phyloP scores from a whole-genome alignment of 2,329 filamentous ascomycete species.

The Penicillium olsonii region DNA sequence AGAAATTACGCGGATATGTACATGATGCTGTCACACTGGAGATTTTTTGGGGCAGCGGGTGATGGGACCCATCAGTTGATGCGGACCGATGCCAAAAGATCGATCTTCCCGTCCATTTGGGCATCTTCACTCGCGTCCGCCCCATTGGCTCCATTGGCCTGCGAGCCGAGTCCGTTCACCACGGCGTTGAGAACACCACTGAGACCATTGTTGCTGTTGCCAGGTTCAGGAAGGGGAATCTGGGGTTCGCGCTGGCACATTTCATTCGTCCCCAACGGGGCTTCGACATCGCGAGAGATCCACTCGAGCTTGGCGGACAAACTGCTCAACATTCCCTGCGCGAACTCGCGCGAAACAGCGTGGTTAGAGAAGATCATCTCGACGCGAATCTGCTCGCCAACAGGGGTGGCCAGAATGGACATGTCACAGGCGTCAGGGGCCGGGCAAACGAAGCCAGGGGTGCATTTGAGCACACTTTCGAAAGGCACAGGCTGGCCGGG shows the following conservation, averaged over 20 bases:
- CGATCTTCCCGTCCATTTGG: not conserved
- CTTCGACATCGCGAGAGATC: constrained; percentile 7
- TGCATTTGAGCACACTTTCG: constrained; percentile 7
- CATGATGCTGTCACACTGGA: not conserved
- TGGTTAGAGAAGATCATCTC: constrained; percentile 18
- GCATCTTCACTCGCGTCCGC: not conserved
- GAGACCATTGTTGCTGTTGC: not conserved
- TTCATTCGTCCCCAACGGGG: not conserved
- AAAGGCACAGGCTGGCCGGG: constrained; percentile 9
- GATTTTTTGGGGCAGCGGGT: not conserved
- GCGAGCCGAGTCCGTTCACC: not conserved
- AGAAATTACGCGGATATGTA: not conserved
- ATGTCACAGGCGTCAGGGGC: constrained; percentile 14
- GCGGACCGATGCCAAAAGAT: not conserved
- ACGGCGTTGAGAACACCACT: not conserved
- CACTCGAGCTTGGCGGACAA: constrained; percentile 5
- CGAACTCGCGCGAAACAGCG: constrained; percentile 11
- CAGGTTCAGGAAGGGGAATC: constrained; percentile 11
- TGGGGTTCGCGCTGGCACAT: not conserved
- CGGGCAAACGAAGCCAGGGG: constrained; percentile 15
- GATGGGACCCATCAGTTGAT: not conserved
- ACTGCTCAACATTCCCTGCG: constrained; percentile 6
- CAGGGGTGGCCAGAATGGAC: constrained; percentile 13
- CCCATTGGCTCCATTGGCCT: not conserved
- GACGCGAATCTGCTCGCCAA: constrained; percentile 10